Evolutionary conservation across 805 yeast genomes (phyloP).

Genomic region (Debaryomyces tyrocola): DNA sequence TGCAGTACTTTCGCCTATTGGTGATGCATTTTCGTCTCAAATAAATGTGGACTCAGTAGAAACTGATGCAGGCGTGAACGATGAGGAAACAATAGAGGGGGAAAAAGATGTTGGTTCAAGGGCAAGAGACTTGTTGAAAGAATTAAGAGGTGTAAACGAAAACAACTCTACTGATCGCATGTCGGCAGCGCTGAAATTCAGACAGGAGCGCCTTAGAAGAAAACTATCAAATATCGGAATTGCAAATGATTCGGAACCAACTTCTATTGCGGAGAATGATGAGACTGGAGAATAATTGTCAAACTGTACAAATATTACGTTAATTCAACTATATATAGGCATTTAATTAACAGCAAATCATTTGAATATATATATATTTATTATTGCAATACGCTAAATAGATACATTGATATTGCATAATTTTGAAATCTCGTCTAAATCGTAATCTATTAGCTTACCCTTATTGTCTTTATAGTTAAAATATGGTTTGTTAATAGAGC

Average conservation of each 20-base stretch:
- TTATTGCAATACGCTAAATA: background rate
- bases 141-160: conserved; percentile 45
- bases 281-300: background rate
- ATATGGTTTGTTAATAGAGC: conserved; percentile 33
- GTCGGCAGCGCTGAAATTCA: conserved; percentile 42
- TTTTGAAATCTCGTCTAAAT: conserved; percentile 26
- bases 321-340: too few species aligned
- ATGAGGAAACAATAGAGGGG: conserved; percentile 13
- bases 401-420: conserved; percentile 3
- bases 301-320: too few species aligned
- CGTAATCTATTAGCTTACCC: conserved; percentile 32
- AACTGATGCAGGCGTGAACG: conserved; percentile 5
- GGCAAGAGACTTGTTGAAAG: conserved; percentile 64
- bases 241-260: background rate
- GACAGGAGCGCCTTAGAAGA: conserved; percentile 38
- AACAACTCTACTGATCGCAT: conserved; percentile 18
- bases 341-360: too few species aligned
- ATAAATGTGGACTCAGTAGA: conserved; percentile 4
- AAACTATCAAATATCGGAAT: conserved; percentile 9
- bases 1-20: conserved; percentile 1
- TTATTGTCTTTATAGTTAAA: conserved; percentile 27
- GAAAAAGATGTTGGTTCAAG: conserved; percentile 51
- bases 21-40: conserved; percentile 4
- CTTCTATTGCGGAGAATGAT: background rate
- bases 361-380: too few species aligned